phyloP scores from a whole-genome alignment of 768 basidiomycete species.

The Pleurotus sapidus region DNA sequence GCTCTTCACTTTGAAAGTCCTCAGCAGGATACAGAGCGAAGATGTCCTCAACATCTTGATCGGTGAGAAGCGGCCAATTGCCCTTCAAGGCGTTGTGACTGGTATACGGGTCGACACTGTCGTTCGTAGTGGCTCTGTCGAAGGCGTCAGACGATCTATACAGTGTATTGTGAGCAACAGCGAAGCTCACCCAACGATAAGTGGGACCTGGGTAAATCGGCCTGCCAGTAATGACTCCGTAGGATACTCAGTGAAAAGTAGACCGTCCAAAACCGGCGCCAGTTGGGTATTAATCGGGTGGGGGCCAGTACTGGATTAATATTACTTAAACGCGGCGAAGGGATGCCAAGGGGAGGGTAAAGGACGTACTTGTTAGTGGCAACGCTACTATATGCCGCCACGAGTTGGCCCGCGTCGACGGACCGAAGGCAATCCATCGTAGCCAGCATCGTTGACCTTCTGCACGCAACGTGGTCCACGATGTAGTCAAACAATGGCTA shows the following conservation, averaged over 20 bases:
- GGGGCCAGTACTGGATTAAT: slow-evolving; percentile 33
- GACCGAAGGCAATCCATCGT: slow-evolving; percentile 46
- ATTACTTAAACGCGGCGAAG: not conserved
- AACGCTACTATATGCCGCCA: slow-evolving; percentile 48
- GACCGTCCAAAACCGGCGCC: slow-evolving; percentile 44
- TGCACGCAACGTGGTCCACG: slow-evolving; percentile 49
- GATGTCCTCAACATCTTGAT: slow-evolving; percentile 34
- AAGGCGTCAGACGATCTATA: not conserved
- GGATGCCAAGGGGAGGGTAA: slow-evolving; percentile 29
- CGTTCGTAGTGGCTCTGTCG: slow-evolving; percentile 53
- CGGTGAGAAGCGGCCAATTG: slow-evolving; percentile 44
- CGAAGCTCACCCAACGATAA: slow-evolving; percentile 53
- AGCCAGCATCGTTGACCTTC: slow-evolving; percentile 24
- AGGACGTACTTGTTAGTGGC: slow-evolving; percentile 20
- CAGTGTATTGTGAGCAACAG: not conserved
- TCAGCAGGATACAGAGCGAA: slow-evolving; percentile 38
- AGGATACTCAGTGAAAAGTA: slow-evolving; percentile 46
- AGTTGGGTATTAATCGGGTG: slow-evolving; percentile 15
- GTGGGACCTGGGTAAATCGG: slow-evolving; percentile 44
- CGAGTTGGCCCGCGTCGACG: slow-evolving; percentile 46
- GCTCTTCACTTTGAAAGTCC: slow-evolving; percentile 37
- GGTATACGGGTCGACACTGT: slow-evolving; percentile 44
- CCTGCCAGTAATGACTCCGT: slow-evolving; percentile 41
- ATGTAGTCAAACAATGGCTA: slow-evolving; percentile 56
- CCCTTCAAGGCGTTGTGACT: slow-evolving; percentile 31